phyloP scores from a whole-genome alignment of 2,329 filamentous ascomycete genomes.

The Dactylellina cionopaga region DNA sequence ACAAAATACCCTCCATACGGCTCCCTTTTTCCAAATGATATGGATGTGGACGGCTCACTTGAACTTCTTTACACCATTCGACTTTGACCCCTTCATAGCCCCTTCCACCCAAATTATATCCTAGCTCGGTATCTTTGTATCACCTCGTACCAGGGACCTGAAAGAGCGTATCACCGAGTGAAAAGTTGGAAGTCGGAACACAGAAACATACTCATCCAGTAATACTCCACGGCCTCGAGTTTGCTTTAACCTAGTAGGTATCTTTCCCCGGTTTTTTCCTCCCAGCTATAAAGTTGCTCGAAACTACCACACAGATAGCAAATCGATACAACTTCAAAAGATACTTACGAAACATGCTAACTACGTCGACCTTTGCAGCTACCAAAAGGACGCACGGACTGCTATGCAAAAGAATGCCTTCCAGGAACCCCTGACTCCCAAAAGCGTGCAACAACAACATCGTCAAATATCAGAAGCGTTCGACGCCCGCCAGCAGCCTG shows the following conservation, averaged over 20 bases:
- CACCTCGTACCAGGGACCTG: constrained; percentile 43
- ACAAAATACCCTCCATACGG: constrained; percentile 16
- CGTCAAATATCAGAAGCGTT: constrained; percentile 28
- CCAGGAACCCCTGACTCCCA: constrained; percentile 35
- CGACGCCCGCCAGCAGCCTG: constrained; percentile 22
- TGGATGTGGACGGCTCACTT: constrained; percentile 53
- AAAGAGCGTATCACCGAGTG: constrained; percentile 39
- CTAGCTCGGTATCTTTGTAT: constrained; percentile 43
- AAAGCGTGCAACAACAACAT: constrained; percentile 38
- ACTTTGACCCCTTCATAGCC: constrained; percentile 53
- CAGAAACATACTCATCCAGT: background rate
- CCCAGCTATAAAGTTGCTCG: background rate
- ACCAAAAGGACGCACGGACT: constrained; percentile 15
- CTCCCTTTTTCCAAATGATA: constrained; percentile 49
- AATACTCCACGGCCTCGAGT: background rate
- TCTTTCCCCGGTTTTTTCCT: background rate
- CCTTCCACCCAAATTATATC: constrained; percentile 38
- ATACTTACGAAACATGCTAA: background rate
- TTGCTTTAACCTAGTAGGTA: constrained; percentile 33
- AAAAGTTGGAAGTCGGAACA: constrained; percentile 7
- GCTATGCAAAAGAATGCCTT: constrained; percentile 51
- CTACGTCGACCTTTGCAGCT: background rate
- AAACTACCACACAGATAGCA: background rate
- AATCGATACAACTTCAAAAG: no score
- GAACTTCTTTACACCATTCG: constrained; percentile 52